Evolutionary conservation across 768 basidiomycete species (phyloP).

Genomic region (Boletus reticulatus): DNA sequence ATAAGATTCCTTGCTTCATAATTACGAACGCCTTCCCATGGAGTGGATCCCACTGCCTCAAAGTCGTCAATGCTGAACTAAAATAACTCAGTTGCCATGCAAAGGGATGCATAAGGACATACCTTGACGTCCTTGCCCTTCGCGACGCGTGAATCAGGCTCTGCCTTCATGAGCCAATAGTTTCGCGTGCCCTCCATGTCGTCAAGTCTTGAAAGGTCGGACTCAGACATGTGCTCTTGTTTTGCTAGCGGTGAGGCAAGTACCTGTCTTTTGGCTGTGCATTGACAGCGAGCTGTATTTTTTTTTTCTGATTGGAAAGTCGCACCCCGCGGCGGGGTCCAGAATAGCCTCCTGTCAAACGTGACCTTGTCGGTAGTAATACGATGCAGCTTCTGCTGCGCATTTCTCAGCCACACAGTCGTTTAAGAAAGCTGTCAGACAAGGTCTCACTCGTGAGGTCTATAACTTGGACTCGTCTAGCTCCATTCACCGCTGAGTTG

Average conservation of each 20-base stretch:
- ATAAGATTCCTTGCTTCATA: slow-evolving; percentile 81
- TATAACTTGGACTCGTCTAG: slow-evolving; percentile 16
- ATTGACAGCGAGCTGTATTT: not conserved
- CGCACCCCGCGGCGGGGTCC: no score
- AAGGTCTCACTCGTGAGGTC: no score
- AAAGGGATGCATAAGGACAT: slow-evolving; percentile 2
- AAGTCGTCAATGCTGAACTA: slow-evolving; percentile 90
- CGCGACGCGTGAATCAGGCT: slow-evolving; percentile 79
- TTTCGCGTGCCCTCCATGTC: slow-evolving; percentile 7
- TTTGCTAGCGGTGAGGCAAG: no score
- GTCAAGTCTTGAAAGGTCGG: not conserved
- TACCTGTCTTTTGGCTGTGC: no score
- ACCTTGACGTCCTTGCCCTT: slow-evolving; percentile 89
- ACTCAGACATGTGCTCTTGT: no score
- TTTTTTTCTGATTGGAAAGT: not conserved
- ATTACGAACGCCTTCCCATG: slow-evolving; percentile 89
- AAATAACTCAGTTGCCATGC: not conserved
- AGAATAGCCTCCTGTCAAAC: not conserved
- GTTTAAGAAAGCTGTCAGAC: not conserved
- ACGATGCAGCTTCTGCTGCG: not conserved
- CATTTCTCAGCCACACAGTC: not conserved
- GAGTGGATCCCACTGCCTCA: slow-evolving; percentile 61
- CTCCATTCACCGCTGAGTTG: not conserved
- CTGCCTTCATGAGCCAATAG: slow-evolving; percentile 81
- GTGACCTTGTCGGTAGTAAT: not conserved